These are phyloP conservation scores for Ramaria rubella DNA, from an alignment of 768 basidiomycete species.

Conservation along the genomic window DNA sequence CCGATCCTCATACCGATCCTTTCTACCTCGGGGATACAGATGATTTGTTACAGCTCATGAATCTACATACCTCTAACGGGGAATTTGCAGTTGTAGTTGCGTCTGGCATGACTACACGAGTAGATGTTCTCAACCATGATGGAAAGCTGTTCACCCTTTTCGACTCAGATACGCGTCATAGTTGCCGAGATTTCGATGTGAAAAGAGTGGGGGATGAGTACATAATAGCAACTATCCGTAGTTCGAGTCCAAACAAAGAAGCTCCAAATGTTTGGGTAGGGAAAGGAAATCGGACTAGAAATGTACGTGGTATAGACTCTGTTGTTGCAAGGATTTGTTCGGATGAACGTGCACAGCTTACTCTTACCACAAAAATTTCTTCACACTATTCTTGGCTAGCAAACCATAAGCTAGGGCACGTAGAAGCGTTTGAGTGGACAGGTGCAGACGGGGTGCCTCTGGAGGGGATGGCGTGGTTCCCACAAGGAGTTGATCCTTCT, in stretches of 20 bases:
- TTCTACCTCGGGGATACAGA: conserved; percentile 3
- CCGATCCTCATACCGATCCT: not conserved
- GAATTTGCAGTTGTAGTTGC: conserved; percentile 8
- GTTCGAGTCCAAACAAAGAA: conserved; percentile 10
- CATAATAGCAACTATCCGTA: conserved; percentile 3
- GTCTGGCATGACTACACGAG: conserved; percentile 5
- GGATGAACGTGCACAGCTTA: not conserved
- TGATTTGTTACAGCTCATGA: not conserved
- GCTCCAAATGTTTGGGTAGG: conserved; percentile 9
- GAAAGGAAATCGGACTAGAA: not conserved
- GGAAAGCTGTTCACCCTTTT: conserved; percentile 3
- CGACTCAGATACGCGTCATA: not conserved
- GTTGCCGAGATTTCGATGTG: conserved; percentile 3
- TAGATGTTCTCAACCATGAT: conserved; percentile 9
- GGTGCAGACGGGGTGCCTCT: conserved; percentile 10
- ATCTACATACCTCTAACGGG: not conserved
- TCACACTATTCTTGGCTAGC: conserved; percentile 9
- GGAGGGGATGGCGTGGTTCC: conserved; percentile 10
- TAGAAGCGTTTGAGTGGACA: conserved; percentile 10
- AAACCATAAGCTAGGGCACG: not conserved
- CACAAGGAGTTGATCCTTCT: conserved; percentile 1
- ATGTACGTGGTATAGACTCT: not conserved
- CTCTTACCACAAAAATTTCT: conserved; percentile 9
- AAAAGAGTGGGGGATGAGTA: conserved; percentile 7
- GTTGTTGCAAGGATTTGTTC: not conserved